Conservation (phyloP, 2,329 filamentous ascomycete species). For the Hymenoscyphus linearis region DNA sequence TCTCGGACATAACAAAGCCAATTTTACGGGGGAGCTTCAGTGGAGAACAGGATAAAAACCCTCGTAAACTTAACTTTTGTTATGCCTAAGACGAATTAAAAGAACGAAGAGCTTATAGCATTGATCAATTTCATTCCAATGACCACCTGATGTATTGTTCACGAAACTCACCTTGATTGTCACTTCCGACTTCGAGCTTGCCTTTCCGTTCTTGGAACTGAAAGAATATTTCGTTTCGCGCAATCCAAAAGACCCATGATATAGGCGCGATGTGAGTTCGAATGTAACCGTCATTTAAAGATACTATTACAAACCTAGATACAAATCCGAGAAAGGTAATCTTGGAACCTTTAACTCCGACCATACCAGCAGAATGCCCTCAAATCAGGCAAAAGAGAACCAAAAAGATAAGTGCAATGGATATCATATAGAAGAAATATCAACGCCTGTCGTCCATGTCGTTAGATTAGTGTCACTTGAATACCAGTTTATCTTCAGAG, state of each 20-base stretch:
- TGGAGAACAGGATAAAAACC: no score
- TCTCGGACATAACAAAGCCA: no score
- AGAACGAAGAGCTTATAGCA: no score
- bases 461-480: not conserved
- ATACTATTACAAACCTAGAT: not conserved
- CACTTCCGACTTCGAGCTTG: no score
- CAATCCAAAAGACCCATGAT: not conserved
- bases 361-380: not conserved
- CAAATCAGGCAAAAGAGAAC: not conserved
- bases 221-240: not conserved
- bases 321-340: not conserved
- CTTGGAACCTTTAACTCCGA: not conserved
- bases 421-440: not conserved
- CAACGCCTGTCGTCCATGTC: slow-evolving; percentile 6
- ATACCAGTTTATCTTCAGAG: slow-evolving; percentile 5
- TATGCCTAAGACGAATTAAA: no score
- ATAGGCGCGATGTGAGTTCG: not conserved
- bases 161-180: no score
- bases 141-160: no score
- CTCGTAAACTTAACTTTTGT: no score
- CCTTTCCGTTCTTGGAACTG: not conserved
- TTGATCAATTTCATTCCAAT: no score
- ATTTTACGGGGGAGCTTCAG: no score
- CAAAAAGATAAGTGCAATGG: not conserved
- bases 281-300: not conserved